Conservation (phyloP, 345 rosid species). For the Eucalyptus urophylla region DNA sequence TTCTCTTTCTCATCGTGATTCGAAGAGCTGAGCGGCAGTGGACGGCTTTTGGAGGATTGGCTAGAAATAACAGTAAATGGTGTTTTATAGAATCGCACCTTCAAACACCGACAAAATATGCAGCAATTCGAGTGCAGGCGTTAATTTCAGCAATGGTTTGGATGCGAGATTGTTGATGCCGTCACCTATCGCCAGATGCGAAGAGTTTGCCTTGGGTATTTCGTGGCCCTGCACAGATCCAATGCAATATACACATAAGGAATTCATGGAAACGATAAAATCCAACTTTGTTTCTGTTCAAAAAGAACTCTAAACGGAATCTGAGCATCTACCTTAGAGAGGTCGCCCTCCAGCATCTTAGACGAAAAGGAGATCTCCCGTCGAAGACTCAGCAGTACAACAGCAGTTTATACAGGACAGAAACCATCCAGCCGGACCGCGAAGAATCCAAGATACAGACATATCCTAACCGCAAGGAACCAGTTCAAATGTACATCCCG, state of each 20-base stretch:
- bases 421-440: no score
- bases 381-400: not conserved
- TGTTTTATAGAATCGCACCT: not conserved
- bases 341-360: no score
- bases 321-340: not conserved
- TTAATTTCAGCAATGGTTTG: not conserved
- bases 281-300: not conserved
- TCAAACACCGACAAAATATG: not conserved
- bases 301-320: not conserved
- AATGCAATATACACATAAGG: not conserved
- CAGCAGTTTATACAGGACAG: not conserved
- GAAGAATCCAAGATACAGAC: no score
- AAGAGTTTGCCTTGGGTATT: not conserved
- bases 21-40: no score
- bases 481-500: no score
- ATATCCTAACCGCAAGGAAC: no score
- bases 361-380: no score
- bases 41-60: not conserved
- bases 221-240: not conserved
- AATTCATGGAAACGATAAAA: not conserved
- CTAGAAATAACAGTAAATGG: not conserved
- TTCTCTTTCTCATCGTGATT: no score
- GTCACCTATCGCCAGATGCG: accelerated
- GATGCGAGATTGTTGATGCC: not conserved
- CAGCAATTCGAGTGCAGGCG: not conserved